These are phyloP conservation scores for Talaromyces wortmannii DNA, from an alignment of 495 filamentous ascomycete genomes.

Conservation along the genomic window DNA sequence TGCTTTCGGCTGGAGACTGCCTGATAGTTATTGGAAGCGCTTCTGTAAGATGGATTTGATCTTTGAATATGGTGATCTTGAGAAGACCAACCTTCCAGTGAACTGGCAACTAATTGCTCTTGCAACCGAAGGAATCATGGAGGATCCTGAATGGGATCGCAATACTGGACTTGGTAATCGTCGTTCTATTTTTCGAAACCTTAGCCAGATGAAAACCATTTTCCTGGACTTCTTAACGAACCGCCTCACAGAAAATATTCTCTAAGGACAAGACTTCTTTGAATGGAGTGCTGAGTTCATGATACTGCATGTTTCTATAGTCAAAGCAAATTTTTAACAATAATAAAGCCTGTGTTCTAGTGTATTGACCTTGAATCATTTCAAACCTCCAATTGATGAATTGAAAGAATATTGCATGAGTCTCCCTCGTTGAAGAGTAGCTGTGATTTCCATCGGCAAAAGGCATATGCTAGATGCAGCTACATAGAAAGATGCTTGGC, in stretches of 20 bases:
- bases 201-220: not conserved
- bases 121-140: not conserved
- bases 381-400: too few species aligned
- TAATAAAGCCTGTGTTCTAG: too few species aligned
- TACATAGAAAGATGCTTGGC: not conserved
- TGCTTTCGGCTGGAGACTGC: not conserved
- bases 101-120: slow-evolving; percentile 1
- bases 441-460: too few species aligned
- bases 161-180: slow-evolving; percentile 1
- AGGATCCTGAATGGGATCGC: not conserved
- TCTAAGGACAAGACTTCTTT: not conserved
- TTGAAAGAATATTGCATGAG: too few species aligned
- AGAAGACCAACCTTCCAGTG: not conserved
- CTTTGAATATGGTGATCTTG: slow-evolving; percentile 4
- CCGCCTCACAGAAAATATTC: not conserved
- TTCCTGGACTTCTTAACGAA: slow-evolving; percentile 1
- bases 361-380: too few species aligned
- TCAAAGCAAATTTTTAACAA: too few species aligned
- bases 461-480: too few species aligned
- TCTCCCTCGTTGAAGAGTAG: too few species aligned
- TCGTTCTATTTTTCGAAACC: not conserved
- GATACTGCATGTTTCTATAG: too few species aligned
- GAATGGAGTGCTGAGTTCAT: too few species aligned
- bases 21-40: not conserved
- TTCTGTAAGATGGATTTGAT: not conserved